Evolutionary conservation across 495 filamentous ascomycete genomes (phyloP), one percentile per base, ranked within the genome.

Genomic region (Penicillium taxi): DNA sequence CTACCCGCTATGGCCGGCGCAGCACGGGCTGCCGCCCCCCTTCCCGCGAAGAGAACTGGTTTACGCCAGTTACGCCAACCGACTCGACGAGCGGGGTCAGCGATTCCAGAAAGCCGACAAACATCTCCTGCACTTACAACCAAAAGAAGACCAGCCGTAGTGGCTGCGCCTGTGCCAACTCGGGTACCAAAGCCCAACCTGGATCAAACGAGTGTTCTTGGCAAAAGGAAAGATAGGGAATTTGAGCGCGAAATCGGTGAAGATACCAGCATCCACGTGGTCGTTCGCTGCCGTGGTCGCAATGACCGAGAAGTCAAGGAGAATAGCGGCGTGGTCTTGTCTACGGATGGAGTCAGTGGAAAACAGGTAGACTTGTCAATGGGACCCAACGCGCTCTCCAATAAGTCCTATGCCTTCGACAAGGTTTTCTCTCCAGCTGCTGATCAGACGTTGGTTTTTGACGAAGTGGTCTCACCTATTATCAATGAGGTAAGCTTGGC

Each of bases 331-430:
- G 87, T 96, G 2, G 89, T 94, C 0, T 73, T 98, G 3, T 77
- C 75, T 6, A 94, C 89, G 3, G 84, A 94, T 42, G 89, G 84
- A 2, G 76, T 86, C 16, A 87, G 83, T 47, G 88, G 88, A 5
- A 86, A 82, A 46, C 70, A 68, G 22, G 77, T 98, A 18, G 80
- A 90, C 37, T 61, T 98, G 23, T 88, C 85, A 2, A 94, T 98
- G 87, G 91, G 89, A 15, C 82, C 87, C 9, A 91, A 78, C 56
- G 81, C 88, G 22, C 60, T 96, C 26, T 93, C 85, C 58, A 95
- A 96, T 56, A 98, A 98, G 64, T 82, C 86, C 1, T 98, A 96
- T 56, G 80, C 82, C 40, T 98, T 98, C 52, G 91, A 98, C 59
- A 89, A 86, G 44, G 93, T 96, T 31, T 98, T 96, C 55, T 94